Evolutionary conservation across 2,329 filamentous ascomycete genomes (phyloP).

Genomic region (Verticillium zaregamsianum): DNA sequence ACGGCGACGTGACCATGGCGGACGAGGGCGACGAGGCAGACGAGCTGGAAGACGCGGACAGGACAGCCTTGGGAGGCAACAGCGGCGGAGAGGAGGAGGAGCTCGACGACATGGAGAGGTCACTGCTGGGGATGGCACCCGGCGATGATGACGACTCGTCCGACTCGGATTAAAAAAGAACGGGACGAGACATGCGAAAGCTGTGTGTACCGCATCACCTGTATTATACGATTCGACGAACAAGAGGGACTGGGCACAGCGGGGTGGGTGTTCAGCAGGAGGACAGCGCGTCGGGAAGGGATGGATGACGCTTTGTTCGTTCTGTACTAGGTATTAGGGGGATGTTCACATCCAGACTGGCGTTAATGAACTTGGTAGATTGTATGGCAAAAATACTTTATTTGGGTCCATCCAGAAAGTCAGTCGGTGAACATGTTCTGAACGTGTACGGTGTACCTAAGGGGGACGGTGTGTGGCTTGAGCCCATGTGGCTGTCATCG

Average conservation of each 20-base stretch:
- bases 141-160: conserved; percentile 9
- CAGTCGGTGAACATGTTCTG: too few species aligned
- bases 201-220: background rate
- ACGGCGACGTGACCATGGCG: conserved; percentile 44
- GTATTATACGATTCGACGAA: background rate
- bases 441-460: too few species aligned
- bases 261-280: background rate
- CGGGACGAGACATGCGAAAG: background rate
- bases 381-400: too few species aligned
- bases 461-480: background rate
- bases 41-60: conserved; percentile 34
- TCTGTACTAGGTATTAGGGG: too few species aligned
- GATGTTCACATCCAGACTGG: too few species aligned
- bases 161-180: background rate
- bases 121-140: conserved; percentile 9
- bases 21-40: conserved; percentile 51
- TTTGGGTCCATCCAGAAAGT: too few species aligned
- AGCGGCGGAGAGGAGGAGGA: conserved; percentile 30
- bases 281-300: too few species aligned
- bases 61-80: conserved; percentile 12
- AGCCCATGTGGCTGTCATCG: background rate
- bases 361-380: too few species aligned
- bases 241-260: background rate
- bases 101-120: conserved; percentile 29
- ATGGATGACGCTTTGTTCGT: too few species aligned